Base-by-base conservation (phyloP, 192 early-diverging fungal species). In the Coemansia erecta region DNA sequence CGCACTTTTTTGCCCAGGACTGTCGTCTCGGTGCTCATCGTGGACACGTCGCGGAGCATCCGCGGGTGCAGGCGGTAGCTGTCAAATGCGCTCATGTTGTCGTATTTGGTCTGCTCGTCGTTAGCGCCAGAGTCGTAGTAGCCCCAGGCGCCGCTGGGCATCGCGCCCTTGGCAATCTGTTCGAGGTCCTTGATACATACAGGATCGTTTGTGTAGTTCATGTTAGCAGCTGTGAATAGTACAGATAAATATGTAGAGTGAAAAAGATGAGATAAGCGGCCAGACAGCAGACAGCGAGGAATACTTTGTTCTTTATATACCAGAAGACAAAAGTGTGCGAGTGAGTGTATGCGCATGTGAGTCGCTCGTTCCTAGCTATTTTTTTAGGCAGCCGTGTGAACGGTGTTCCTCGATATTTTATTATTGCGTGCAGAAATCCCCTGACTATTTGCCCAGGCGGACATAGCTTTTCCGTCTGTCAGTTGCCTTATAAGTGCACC, bases 1-100 rank as follows among this genome's bases (percentile, higher is more conserved):
- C 60, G 56, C 18, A 83, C 64, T 12, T 60, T 58, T 26, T 85
- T 73, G 7, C 89, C 88, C 0, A 91, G 60, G 14, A 92, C 60
- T 8, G 80, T 85, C 39, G 88, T 88, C 22, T 76, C 76, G 10
- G 85, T 86, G 47, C 79, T 70, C 8, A 93, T 73, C 37, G 81
- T 61, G 24, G 84, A 84, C 14, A 92, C 89, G 68, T 92, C 84
- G 35, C 87, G 84, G 33, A 93, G 77, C 61, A 91, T 82, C 35
- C 89, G 82, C 37, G 91, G 90, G 24, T 80, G 67, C 17, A 85
- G 68, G 19, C 76, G 63, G 60, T 81, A 81, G 22, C 64, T 58
- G 45, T 58, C 52, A 44, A 79, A 85, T 7, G 83, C 77, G 0
- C 11, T 14, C 49, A 58, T 51, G 64, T 85, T 85, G 51, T 75